These are phyloP conservation scores for Pyrus communis DNA, from an alignment of 306 rosid species.

Conservation along the genomic window DNA sequence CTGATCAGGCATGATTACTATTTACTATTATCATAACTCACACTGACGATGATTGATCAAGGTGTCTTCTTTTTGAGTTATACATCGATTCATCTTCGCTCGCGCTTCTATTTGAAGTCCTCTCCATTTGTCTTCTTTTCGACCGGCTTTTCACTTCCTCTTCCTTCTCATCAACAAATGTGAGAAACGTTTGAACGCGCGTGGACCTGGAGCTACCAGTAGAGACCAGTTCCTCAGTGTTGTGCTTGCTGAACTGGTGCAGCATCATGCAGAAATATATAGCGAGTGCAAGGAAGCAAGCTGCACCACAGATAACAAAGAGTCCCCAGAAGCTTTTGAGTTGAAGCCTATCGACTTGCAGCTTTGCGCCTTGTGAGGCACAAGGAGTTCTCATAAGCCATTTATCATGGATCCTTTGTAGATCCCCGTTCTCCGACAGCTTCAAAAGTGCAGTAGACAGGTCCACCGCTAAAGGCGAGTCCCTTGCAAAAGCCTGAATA, in stretches of 20 bases:
- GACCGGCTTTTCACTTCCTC: conserved; percentile 38
- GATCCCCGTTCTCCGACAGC: conserved; percentile 75
- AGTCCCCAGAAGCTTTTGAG: conserved; percentile 89
- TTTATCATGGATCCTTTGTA: conserved; percentile 92
- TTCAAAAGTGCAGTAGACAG: conserved; percentile 73
- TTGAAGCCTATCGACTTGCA: conserved; percentile 63
- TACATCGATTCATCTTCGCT: conserved; percentile 27
- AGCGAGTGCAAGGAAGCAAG: conserved; percentile 57
- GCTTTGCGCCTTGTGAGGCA: conserved; percentile 51
- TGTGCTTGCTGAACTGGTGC: conserved; percentile 53
- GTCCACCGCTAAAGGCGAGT: conserved; percentile 86
- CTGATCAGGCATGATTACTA: background rate
- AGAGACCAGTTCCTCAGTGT: conserved; percentile 19
- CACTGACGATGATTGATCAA: background rate
- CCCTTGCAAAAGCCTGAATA: conserved; percentile 75
- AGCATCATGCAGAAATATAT: conserved; percentile 37
- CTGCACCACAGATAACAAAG: conserved; percentile 55
- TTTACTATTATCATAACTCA: background rate
- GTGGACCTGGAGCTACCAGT: conserved; percentile 22
- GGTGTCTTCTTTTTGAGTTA: conserved; percentile 22
- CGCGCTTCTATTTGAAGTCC: conserved; percentile 30
- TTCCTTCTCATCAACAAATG: conserved; percentile 71
- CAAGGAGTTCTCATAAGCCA: conserved; percentile 79
- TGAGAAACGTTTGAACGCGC: conserved; percentile 47
- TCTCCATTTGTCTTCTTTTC: conserved; percentile 57